Evolutionary conservation across 306 rosid genomes (phyloP).

Genomic region (Boehmeria nivea): DNA sequence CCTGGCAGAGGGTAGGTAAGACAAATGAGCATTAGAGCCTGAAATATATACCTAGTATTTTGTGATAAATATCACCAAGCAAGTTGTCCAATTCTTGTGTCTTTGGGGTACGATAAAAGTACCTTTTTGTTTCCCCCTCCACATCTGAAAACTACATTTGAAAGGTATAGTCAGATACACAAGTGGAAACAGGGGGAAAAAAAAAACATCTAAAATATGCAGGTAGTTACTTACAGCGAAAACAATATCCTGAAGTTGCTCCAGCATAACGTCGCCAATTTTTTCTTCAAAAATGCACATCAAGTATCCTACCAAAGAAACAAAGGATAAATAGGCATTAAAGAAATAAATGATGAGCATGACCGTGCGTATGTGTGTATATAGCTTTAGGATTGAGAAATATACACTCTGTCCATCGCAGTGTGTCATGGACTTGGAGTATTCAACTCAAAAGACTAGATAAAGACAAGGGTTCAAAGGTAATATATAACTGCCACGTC

Average conservation of each 20-base stretch:
- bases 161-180: conserved; percentile 22
- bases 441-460: neutral
- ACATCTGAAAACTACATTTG: conserved; percentile 67
- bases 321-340: conserved; percentile 10
- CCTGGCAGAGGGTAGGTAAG: neutral
- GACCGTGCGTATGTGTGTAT: no score
- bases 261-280: conserved; percentile 56
- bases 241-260: conserved; percentile 66
- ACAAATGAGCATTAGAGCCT: conserved; percentile 2
- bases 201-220: conserved; percentile 4
- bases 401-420: neutral
- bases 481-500: no score
- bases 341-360: conserved; percentile 1
- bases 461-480: no score
- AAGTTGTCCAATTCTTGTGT: conserved; percentile 80
- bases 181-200: conserved; percentile 11
- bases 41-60: conserved; percentile 62
- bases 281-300: conserved; percentile 83
- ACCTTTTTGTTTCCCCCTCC: conserved; percentile 79
- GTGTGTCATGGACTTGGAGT: neutral
- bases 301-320: conserved; percentile 61
- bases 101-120: conserved; percentile 83
- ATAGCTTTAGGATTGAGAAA: neutral
- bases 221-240: conserved; percentile 56
- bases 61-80: conserved; percentile 91